A percentile compares a stretch with the other conserved stretches of the same genome.
phyloP scores from a whole-genome alignment of 306 rosid species.

The Cicer yamashitae region DNA sequence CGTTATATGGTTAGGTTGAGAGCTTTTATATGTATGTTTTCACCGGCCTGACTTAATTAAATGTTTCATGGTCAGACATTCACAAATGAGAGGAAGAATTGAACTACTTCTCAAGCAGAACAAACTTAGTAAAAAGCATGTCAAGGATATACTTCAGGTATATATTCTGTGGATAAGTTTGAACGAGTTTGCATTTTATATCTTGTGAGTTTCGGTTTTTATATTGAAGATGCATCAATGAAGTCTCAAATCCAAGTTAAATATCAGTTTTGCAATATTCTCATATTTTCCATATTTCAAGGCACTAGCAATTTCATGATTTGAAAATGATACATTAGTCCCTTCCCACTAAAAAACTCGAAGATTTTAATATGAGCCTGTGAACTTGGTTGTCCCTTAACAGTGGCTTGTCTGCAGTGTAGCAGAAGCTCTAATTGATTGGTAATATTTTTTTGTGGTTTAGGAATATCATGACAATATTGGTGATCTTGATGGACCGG shows the following conservation, averaged over 20 bases:
- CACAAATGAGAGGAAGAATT: constrained; percentile 85
- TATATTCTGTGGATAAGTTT: neutral
- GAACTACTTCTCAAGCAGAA: constrained; percentile 91
- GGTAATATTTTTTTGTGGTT: constrained; percentile 26
- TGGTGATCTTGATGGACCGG: constrained; percentile 91
- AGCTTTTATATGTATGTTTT: constrained; percentile 29
- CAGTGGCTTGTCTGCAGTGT: neutral
- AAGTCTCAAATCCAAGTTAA: constrained; percentile 18
- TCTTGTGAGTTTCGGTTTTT: constrained; percentile 22
- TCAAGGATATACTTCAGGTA: constrained; percentile 89
- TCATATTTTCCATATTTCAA: neutral
- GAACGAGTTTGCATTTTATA: constrained; percentile 14
- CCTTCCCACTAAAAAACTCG: neutral
- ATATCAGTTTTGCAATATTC: constrained; percentile 31
- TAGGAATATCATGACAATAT: constrained; percentile 92
- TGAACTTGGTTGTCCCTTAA: constrained; percentile 22
- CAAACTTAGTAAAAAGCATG: constrained; percentile 71
- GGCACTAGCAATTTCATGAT: constrained; percentile 25
- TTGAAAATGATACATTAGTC: neutral
- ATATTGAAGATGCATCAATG: constrained; percentile 1
- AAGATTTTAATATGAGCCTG: neutral
- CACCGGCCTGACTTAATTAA: constrained; percentile 33
- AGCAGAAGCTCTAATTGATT: constrained; percentile 22
- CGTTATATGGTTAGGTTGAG: neutral
- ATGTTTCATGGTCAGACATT: constrained; percentile 58